These are phyloP conservation scores for Cladophialophora immunda DNA, from an alignment of 2,329 filamentous ascomycete species.

Conservation along the genomic window DNA sequence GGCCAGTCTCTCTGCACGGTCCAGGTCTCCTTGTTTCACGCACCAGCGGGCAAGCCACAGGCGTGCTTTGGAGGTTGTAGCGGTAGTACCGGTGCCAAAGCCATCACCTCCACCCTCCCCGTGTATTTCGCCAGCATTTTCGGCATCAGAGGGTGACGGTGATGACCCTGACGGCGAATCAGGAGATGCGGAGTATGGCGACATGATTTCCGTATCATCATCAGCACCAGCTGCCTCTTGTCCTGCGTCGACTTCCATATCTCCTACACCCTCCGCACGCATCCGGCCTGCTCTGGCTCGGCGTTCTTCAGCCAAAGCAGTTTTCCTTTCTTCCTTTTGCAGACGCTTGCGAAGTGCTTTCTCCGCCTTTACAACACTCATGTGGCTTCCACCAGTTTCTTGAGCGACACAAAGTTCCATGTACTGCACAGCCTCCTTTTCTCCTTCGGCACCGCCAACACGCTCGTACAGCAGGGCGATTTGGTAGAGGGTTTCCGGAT, in stretches of 20 bases:
- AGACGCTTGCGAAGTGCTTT: constrained; percentile 31
- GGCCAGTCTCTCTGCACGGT: constrained; percentile 79
- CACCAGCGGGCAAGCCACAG: constrained; percentile 91
- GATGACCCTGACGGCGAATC: constrained; percentile 18
- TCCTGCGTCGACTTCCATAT: constrained; percentile 20
- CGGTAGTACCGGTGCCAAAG: constrained; percentile 81
- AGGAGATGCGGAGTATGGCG: constrained; percentile 16
- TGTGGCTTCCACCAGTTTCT: constrained; percentile 74
- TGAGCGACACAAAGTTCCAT: constrained; percentile 97
- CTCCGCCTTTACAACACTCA: constrained; percentile 34
- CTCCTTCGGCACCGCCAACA: constrained; percentile 68
- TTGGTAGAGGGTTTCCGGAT: constrained; percentile 88
- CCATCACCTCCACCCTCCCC: constrained; percentile 52
- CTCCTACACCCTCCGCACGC: constrained; percentile 19
- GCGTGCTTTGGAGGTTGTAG: constrained; percentile 88
- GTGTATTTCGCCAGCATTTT: constrained; percentile 49
- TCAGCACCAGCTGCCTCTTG: constrained; percentile 46
- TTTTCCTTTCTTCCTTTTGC: constrained; percentile 29
- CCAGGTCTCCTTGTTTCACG: constrained; percentile 77
- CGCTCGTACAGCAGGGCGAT: constrained; percentile 90
- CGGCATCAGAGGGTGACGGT: constrained; percentile 38
- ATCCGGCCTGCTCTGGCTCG: constrained; percentile 18
- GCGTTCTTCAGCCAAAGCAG: constrained; percentile 30
- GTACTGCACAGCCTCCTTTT: constrained; percentile 82
- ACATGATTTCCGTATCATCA: constrained; percentile 46